Conservation (phyloP, 306 rosid species). For the Prunus persica region DNA sequence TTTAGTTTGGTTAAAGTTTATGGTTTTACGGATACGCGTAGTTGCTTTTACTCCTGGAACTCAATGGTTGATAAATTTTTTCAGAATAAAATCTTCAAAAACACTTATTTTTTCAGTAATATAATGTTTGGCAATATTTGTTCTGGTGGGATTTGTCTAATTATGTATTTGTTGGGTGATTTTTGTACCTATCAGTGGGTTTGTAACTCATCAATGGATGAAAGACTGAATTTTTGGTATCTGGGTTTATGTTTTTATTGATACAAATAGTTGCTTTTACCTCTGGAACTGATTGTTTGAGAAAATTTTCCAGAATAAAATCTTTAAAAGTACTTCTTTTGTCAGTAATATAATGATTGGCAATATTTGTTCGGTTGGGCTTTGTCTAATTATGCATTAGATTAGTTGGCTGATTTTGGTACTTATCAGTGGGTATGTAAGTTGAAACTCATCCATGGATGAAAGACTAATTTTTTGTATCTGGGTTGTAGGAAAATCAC, state of each 20-base stretch:
- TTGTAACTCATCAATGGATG: not conserved
- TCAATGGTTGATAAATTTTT: too few relatives aligned
- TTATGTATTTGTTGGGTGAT: not conserved
- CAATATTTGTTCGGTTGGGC: not conserved
- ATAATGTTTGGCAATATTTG: too few relatives aligned
- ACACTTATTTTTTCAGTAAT: too few relatives aligned
- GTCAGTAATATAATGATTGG: not conserved
- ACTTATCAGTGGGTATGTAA: too few relatives aligned
- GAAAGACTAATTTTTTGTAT: not conserved
- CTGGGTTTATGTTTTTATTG: not conserved
- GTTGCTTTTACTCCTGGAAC: too few relatives aligned
- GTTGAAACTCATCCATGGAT: not conserved
- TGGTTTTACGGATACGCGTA: not conserved
- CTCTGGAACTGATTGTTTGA: too few relatives aligned
- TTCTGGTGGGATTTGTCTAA: not conserved
- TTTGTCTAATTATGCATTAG: not conserved
- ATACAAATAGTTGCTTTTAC: not conserved
- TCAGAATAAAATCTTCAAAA: too few relatives aligned
- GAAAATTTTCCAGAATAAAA: too few relatives aligned
- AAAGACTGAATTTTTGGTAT: not conserved
- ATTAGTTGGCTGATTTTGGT: not conserved
- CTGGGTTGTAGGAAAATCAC: not conserved
- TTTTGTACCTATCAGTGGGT: too few relatives aligned
- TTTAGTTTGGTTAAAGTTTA: too few relatives aligned
- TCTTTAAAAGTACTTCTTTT: not conserved